Base-by-base conservation (phyloP, 2,329 filamentous ascomycete species). In the Cordyceps pruinosa region DNA sequence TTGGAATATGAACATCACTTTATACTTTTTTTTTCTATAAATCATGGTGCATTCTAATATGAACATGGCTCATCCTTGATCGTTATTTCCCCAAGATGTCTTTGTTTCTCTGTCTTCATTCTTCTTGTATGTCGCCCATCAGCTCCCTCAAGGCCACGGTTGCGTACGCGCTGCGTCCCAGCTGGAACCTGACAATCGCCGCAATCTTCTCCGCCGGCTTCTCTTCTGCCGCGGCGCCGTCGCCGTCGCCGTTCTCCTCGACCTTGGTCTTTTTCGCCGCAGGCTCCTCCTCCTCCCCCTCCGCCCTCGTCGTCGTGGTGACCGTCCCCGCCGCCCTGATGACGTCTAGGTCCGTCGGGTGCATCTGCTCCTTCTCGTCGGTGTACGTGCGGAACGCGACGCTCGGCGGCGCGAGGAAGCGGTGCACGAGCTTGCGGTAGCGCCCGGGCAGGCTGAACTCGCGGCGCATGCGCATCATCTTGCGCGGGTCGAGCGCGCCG, bases 371-470 rank as follows among this genome's bases (percentile, higher is more conserved):
- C 34, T 87, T 83, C 32, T 87, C 84, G 28, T 85, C 80, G 4
- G 68, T 67, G 68, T 97, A 97, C 5, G 77, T 73, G 66, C 81
- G 85, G 12, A 96, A 81, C 58, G 89, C 82, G 58, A 85, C 87
- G 12, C 78, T 81, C 8, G 89, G 82, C 8, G 77, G 72, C 2
- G 83, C 80, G 49, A 85, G 76, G 66, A 91, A 89, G 23, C 81
- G 80, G 34, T 89, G 85, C 63, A 97, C 81, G 28, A 96, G 69
- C 71, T 93, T 94, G 61, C 94, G 84, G 72, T 99, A 99, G 26
- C 87, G 84, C 2, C 94, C 95, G 49, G 88, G 89, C 1, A 99
- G 78, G 69, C 89, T 96, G 67, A 94, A 87, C 65, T 97, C 94
- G 67, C 87, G 88, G 74, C 92, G 90, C 52, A 82, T 81, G 19